Evolutionary conservation across 352 stramenopile genomes (phyloP), one percentile per base, ranked within the genome.

Genomic region (Phytopythium boreale): DNA sequence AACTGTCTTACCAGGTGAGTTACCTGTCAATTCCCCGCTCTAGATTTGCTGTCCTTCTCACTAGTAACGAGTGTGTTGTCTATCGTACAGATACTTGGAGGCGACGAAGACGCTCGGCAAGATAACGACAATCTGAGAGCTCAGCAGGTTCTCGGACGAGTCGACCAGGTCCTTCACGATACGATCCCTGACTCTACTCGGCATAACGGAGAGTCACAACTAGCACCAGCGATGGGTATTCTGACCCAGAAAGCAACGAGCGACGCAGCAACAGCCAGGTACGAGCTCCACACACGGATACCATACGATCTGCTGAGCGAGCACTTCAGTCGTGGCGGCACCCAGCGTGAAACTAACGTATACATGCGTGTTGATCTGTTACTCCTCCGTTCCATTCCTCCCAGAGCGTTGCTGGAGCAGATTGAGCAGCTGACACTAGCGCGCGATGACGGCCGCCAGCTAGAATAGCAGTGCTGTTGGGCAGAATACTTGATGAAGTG

Each of bases 191-290:
- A 26, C 17, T 0, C 6, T 14, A n/a, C 24, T 12, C 0, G 15
- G 22, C 2, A 53, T 26, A 39, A 6, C 26, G 15, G 26, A 6
- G 49, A 22, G 22, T 29, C 20, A 9, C 6, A 11, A n/a, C 15
- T 19, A 44, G 17, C 26, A 3, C 9, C 50, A n/a, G 36, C 24
- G 50, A 36, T 8, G 26, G 64, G 68, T 19, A 41, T 76, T 22
- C 56, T 88, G 46, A 64, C 69, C 0, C 69, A 70, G 31, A 82
- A 89, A 67, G 78, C 78, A 9, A 70, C 69, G 4, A 73, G 51
- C 36, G 71, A 83, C 36, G 51, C 88, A 22, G 63, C 71, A 14
- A 49, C 61, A 15, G 79, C 79, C 6, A 85, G 72, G 81, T 88
- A 77, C 59, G 70, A 34, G 51, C 11, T 14, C 14, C 14, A 36